These are phyloP conservation scores for Thalassiosira hispida DNA, from an alignment of 352 stramenopile species.

Conservation along the genomic window DNA sequence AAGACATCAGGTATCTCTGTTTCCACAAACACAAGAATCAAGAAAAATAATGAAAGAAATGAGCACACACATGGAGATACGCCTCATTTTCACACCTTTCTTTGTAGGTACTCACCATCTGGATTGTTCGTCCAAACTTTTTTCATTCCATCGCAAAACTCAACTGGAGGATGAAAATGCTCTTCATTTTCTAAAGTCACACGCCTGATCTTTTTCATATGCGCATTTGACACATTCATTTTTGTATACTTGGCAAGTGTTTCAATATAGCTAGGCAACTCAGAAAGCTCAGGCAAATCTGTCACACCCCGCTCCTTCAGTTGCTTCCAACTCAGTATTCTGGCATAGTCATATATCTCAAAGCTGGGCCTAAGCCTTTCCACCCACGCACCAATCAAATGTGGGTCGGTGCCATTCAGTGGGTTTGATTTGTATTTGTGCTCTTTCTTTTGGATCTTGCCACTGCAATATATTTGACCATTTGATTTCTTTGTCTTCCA, in stretches of 20 bases:
- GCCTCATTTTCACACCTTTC: background rate
- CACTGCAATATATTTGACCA: constrained; percentile 8
- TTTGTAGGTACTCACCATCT: constrained; percentile 34
- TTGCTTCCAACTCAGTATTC: constrained; percentile 51
- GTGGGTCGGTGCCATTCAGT: constrained; percentile 25
- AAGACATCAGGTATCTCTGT: constrained; percentile 36
- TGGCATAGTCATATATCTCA: constrained; percentile 63
- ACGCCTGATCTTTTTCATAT: constrained; percentile 24
- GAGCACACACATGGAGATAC: background rate
- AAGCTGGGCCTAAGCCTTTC: constrained; percentile 51
- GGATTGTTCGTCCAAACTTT: constrained; percentile 42
- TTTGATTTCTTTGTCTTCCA: constrained; percentile 16
- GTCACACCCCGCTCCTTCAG: constrained; percentile 27
- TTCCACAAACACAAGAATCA: background rate
- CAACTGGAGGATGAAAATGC: constrained; percentile 37
- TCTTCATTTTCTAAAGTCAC: constrained; percentile 51
- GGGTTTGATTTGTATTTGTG: constrained; percentile 36
- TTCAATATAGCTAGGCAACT: constrained; percentile 41
- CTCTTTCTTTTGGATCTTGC: background rate
- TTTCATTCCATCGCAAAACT: constrained; percentile 58
- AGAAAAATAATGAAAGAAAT: background rate
- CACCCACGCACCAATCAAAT: constrained; percentile 50
- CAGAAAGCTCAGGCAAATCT: constrained; percentile 41
- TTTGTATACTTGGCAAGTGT: constrained; percentile 41
- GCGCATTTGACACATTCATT: constrained; percentile 8